Conservation (phyloP, 2,329 filamentous ascomycete genomes). For the Xylaria sp. region DNA sequence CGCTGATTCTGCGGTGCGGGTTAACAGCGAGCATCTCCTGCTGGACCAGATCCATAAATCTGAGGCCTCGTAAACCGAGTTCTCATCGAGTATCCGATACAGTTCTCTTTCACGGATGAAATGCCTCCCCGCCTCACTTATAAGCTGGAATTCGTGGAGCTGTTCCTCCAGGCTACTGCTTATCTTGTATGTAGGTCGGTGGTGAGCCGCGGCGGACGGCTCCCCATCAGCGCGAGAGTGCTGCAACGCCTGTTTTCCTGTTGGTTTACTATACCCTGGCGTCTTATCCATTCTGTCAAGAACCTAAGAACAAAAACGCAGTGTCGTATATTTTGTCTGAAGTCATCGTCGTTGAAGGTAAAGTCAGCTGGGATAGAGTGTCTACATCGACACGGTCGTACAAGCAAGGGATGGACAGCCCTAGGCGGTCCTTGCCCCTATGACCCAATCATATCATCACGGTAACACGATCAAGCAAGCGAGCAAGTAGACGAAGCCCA, state of each 20-base stretch:
- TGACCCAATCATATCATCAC: too few species aligned
- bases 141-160: conserved; percentile 21
- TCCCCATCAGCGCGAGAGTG: background rate
- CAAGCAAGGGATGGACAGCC: too few species aligned
- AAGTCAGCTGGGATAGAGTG: too few species aligned
- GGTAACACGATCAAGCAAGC: too few species aligned
- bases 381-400: too few species aligned
- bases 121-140: conserved; percentile 1
- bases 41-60: background rate
- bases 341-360: too few species aligned
- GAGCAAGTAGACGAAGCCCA: too few species aligned
- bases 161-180: background rate
- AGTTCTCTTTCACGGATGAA: conserved; percentile 3
- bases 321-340: too few species aligned
- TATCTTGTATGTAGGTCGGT: background rate
- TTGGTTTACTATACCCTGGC: background rate
- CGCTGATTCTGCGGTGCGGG: background rate
- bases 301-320: too few species aligned
- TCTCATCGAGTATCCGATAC: conserved; percentile 2
- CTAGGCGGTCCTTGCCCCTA: too few species aligned
- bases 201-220: too few species aligned
- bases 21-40: background rate
- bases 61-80: background rate
- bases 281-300: background rate
- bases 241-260: background rate